Conservation (phyloP, 768 basidiomycete species). For the Royoungia palumana region DNA sequence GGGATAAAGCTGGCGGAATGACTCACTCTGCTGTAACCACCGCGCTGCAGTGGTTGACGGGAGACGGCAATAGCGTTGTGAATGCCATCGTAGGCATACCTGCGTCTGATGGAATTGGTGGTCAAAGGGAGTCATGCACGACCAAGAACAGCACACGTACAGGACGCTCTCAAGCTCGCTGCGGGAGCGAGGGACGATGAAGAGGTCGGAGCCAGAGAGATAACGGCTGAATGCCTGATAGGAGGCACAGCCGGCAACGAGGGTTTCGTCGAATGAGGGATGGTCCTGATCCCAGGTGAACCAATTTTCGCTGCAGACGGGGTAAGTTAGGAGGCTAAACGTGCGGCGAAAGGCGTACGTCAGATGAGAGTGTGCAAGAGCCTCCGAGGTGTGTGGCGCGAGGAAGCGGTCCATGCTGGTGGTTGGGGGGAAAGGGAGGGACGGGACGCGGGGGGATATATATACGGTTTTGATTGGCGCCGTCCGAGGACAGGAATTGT, state of each 20-base stretch:
- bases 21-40: slow-evolving; percentile 54
- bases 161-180: slow-evolving; percentile 68
- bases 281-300: slow-evolving; percentile 69
- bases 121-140: slow-evolving; percentile 4
- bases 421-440: background rate
- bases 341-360: slow-evolving; percentile 43
- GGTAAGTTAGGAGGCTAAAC: slow-evolving; percentile 13
- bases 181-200: slow-evolving; percentile 62
- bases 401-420: slow-evolving; percentile 68
- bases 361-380: slow-evolving; percentile 62
- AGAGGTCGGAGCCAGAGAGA: slow-evolving; percentile 66
- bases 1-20: background rate
- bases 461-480: slow-evolving; percentile 6
- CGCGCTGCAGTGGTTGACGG: slow-evolving; percentile 56
- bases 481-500: background rate
- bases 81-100: slow-evolving; percentile 77
- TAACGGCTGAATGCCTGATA: slow-evolving; percentile 78
- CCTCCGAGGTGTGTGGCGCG: slow-evolving; percentile 71
- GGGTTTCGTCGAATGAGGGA: slow-evolving; percentile 65
- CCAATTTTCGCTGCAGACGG: slow-evolving; percentile 55
- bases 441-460: background rate
- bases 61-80: slow-evolving; percentile 76
- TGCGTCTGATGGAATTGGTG: slow-evolving; percentile 42
- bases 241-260: slow-evolving; percentile 75
- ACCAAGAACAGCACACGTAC: slow-evolving; percentile 38